Evolutionary conservation across 345 rosid genomes (phyloP).

Genomic region (Streptanthus diversifolius): DNA sequence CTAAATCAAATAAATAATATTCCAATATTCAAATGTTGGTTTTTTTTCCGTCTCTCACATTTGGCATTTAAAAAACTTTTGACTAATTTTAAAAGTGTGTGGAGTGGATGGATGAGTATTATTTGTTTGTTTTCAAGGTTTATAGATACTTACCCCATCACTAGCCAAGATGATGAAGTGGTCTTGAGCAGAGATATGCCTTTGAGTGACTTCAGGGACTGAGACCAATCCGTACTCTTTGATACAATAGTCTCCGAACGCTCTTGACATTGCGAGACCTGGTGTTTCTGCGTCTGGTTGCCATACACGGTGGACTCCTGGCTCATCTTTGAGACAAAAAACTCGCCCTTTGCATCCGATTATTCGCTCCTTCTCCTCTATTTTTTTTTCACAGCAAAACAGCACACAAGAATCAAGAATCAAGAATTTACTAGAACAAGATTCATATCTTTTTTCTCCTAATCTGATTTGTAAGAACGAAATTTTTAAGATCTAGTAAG

Average conservation of each 20-base stretch:
- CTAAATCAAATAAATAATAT: background rate
- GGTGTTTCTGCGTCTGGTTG: conserved; percentile 71
- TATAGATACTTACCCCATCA: conserved; percentile 68
- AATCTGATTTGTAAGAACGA: background rate
- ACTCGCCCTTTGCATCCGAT: conserved; percentile 68
- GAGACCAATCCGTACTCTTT: conserved; percentile 84
- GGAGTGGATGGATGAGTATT: background rate
- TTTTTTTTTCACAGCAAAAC: background rate
- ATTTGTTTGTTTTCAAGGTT: background rate
- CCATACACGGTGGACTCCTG: conserved; percentile 92
- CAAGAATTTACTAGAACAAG: background rate
- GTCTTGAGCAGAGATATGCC: conserved; percentile 64
- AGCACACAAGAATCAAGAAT: conserved; percentile 4
- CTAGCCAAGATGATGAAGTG: conserved; percentile 82
- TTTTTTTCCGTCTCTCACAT: background rate
- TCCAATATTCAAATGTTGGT: background rate
- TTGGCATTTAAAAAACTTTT: background rate
- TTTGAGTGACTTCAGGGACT: conserved; percentile 81
- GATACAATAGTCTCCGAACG: conserved; percentile 88
- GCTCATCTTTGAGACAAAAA: conserved; percentile 77
- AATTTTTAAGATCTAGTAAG: no score
- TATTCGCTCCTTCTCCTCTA: conserved; percentile 91
- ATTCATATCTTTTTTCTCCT: background rate
- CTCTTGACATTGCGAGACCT: conserved; percentile 97
- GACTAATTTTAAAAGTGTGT: background rate